Percentiles rank a stretch among this genome's conserved stretches.
These are phyloP conservation scores for Andrographis paniculata DNA, from an alignment of 305 asterid species.

Conservation along the genomic window DNA sequence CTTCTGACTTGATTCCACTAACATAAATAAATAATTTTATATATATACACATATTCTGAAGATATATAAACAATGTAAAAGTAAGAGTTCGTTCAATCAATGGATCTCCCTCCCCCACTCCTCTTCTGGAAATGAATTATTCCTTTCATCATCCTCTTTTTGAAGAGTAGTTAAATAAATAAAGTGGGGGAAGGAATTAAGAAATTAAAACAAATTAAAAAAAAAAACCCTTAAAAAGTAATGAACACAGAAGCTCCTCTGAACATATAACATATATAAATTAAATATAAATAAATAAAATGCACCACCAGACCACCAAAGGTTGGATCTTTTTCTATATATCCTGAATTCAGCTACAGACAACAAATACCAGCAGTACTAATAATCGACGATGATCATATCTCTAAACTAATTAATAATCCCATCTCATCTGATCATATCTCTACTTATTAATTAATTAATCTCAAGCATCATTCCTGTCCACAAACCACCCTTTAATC, in stretches of 20 bases:
- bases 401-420: constrained; percentile 12
- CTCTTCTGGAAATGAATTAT: constrained; percentile 42
- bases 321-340: constrained; percentile 23
- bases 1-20: constrained; percentile 12
- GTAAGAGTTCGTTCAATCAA: constrained; percentile 9
- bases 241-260: no score
- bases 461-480: neutral
- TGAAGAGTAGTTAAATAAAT: neutral
- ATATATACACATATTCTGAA: no score
- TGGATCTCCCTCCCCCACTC: constrained; percentile 30
- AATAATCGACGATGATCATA: neutral
- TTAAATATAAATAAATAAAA: neutral
- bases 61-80: constrained; percentile 8
- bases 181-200: no score
- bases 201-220: no score
- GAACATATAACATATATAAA: no score
- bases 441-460: no score
- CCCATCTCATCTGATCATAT: no score
- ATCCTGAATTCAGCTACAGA: constrained; percentile 27
- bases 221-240: no score
- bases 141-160: constrained; percentile 26
- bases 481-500: constrained; percentile 17
- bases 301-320: constrained; percentile 12
- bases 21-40: no score
- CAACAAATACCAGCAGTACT: no score